Base-by-base conservation (phyloP, 495 filamentous ascomycete genomes). In the Cercophora scortea region DNA sequence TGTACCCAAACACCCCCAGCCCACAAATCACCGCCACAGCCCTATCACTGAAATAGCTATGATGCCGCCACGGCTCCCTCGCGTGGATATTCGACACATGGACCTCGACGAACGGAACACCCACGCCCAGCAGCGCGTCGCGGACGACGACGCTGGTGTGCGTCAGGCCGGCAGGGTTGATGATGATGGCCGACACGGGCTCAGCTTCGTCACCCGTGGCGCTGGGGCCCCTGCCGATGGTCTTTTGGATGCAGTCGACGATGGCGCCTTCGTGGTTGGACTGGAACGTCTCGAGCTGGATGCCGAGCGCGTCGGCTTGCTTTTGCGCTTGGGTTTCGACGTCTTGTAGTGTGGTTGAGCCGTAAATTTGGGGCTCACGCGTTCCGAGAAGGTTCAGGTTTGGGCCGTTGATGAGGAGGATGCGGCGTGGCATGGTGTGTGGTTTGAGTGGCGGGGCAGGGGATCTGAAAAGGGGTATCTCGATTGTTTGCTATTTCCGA, bases 371-470 rank as follows among this genome's bases (percentile, higher is more conserved):
- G 11, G 84, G 86, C 63, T 89, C 85, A 17, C 86, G 77, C 45
- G 80, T 84, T 34, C 84, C 85, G 47, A 88, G 78, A 57, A 89
- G 84, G 72, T 87, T 89, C 62, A 89, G 82, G 69, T 89, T 88
- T n/a, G 84, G 84, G 34, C 85, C 85, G 68, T 88, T 88, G 72
- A 89, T 79, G 51, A 88, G 79, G 70, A 89, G 84, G 67, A 89
- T 80, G 45, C 75, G 78, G 62, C 76, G 76, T 1, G 71, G 57
- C 65, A 69, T 70, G 25, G 53, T 62, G 16, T 40, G 32, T 45
- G 33, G 11, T 42, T 51, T 32, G 39, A 12, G 34, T 48, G 32
- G n/a, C 15, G 13, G 16, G 42, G 15, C 6, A 34, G 34, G 11
- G 43, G 42, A 17, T 18, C 1, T 12, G 25, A 5, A 25, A 25